A percentile compares a stretch with the other conserved stretches of the same genome.
Evolutionary conservation across 768 basidiomycete species (phyloP).

Genomic region (Dentipellis fragilis): DNA sequence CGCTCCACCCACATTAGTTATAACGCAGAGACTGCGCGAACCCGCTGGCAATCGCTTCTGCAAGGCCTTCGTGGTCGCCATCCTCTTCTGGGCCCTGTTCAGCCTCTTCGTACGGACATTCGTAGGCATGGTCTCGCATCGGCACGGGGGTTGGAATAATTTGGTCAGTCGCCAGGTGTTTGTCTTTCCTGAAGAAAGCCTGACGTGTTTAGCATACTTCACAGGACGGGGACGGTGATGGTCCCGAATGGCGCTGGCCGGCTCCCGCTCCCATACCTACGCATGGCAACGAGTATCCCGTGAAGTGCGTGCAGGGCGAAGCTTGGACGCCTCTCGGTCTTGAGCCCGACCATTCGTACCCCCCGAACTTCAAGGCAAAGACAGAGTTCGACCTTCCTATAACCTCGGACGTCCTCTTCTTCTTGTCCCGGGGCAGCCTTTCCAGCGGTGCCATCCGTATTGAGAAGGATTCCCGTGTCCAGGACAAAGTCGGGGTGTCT

Average conservation of each 20-base stretch:
- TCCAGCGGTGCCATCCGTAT: conserved; percentile 10
- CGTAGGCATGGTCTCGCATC: not conserved
- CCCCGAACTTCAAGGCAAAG: conserved; percentile 13
- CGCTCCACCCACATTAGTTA: not conserved
- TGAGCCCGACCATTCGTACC: conserved; percentile 5
- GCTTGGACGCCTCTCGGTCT: conserved; percentile 16
- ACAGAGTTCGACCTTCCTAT: conserved; percentile 21
- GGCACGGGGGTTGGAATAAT: not conserved
- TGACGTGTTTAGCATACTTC: not conserved
- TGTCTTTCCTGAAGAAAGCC: not conserved
- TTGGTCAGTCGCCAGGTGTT: conserved; percentile 1
- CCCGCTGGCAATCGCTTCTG: conserved; percentile 15
- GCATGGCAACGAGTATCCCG: not conserved
- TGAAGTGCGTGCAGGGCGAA: conserved; percentile 11
- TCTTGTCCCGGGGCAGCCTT: conserved; percentile 21
- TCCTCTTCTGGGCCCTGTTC: conserved; percentile 16
- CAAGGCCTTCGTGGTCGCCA: conserved; percentile 18
- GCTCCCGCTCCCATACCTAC: not conserved
- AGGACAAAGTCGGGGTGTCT: conserved; percentile 19
- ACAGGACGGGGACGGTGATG: not conserved
- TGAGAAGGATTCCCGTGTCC: conserved; percentile 3
- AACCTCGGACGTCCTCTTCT: conserved; percentile 20
- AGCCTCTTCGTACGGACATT: conserved; percentile 7
- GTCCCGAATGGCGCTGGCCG: not conserved
- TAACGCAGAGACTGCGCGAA: not conserved